These are phyloP conservation scores for Symbiodinium pilosum DNA, from an alignment of 73 alveolate species.

Conservation along the genomic window DNA sequence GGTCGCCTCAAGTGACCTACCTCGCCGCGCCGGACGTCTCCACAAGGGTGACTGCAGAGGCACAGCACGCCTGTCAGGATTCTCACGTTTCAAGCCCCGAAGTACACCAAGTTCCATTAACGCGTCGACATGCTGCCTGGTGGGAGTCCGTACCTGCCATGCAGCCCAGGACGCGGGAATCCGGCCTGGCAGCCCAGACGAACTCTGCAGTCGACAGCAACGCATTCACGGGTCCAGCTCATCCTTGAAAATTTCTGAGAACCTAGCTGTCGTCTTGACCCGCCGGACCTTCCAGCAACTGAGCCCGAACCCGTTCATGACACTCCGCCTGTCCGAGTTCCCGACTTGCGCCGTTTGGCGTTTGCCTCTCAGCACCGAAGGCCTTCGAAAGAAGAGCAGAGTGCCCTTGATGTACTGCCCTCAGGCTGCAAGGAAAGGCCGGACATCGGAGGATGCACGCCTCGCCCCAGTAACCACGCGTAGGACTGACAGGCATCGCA, in stretches of 20 bases:
- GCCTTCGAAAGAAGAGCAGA: neutral
- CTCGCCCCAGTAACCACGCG: neutral
- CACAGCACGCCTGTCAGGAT: neutral
- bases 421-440: too few species aligned
- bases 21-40: constrained; percentile 13
- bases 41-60: constrained; percentile 14
- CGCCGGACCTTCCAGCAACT: neutral
- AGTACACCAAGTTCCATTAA: too few species aligned
- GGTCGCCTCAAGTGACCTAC: neutral
- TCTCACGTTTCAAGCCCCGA: neutral
- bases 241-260: neutral
- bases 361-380: neutral
- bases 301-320: neutral
- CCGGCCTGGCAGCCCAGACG: neutral
- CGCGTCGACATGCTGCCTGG: neutral
- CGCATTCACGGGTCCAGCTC: neutral
- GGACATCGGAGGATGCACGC: neutral
- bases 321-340: neutral
- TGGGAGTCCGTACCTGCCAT: neutral
- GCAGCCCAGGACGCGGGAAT: neutral
- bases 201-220: neutral
- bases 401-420: too few species aligned
- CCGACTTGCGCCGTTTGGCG: neutral
- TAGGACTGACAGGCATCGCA: neutral
- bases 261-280: neutral